Evolutionary conservation across 306 rosid genomes (phyloP), one percentile per base, ranked within the genome.

Genomic region (Cicer arietinum): DNA sequence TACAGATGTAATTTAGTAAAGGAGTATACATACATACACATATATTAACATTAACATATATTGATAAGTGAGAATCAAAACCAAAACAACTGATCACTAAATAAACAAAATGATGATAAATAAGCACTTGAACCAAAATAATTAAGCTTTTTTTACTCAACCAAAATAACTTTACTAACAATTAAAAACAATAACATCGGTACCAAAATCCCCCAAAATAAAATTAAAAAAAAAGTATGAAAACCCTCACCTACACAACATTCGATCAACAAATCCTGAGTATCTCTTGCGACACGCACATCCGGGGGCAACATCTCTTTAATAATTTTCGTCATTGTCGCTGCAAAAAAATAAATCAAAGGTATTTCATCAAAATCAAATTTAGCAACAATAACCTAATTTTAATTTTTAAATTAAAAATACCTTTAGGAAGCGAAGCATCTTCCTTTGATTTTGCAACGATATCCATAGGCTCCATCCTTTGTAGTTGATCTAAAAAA

Each of bases 221-320:
- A 16, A 2, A 40, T 69, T 41, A 37, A 53, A 10, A 20, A 10
- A 10, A 12, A 1, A 7, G 30, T 40, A 57, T 35, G 1, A 8
- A 75, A 62, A 60, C n/a, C 47, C 92, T 81, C 71, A 92, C 97
- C 97, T 77, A 92, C 97, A 65, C 97, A 92, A 83, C 97, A 90
- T 81, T 92, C 97, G 1, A 92, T 92, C 82, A 92, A 81, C 67
- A 92, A 91, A 84, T 92, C 97, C 74, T 92, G 97, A 39, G 97
- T 89, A 74, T 92, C 97, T 84, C 97, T 88, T 45, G 97, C 97
- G n/a, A 92, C 97, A 0, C 96, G 94, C 7, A 92, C 97, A 69
- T 92, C 97, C 0, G 96, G 97, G 17, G 96, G 97, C 54, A 92
- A 80, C 97, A 92, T 92, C 87, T 92, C 97, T 81, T 92, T 92